Evolutionary conservation across 805 yeast genomes (phyloP), one percentile per base, ranked within the genome.

Genomic region (Schwanniomyces polymorphus): DNA sequence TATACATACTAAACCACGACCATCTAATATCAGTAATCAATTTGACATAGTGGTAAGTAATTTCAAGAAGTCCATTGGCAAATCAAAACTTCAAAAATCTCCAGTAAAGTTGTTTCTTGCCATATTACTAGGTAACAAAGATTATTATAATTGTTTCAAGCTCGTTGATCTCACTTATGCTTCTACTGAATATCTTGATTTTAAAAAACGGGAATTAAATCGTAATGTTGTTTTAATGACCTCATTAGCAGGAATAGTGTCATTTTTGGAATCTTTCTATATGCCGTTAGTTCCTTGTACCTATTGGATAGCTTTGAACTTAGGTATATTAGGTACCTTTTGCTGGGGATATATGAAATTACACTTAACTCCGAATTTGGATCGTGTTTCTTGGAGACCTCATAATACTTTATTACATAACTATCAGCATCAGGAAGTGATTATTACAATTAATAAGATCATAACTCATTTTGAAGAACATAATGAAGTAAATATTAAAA

Each of bases 401-500:
- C 68, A 74, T 44, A 65, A 61, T 12, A 53, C 60, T 2, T 29
- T 57, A 6, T 35, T 57, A 21, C 55, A 66, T 47, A 65, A 69
- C 14, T 53, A 55, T 25, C 38, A 58, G 7, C 71, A 70, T 45
- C 55, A 58, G 8, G 63, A 64, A 9, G 77, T 72, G 48, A 51
- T 72, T 7, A 38, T 60, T 4, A 45, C 58, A 7, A 58, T 68
- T 11, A 69, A 70, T 49, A 60, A 63, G 43, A 63, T 74, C 23
- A 59, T 74, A 45, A 63, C 65, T 7, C 67, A 70, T 47, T 74
- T 67, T 45, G 78, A 75, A 51, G 79, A 75, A 56, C 60, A 64
- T 48, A 66, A 65, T 46, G 79, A 75, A 45, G 55, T 70, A 35
- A 75, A 73, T 45, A 57, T 71, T 11, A 57, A 63, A 31, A 74